Conservation (phyloP, 2,329 filamentous ascomycete species). For the Chaetothyriales sp. region DNA sequence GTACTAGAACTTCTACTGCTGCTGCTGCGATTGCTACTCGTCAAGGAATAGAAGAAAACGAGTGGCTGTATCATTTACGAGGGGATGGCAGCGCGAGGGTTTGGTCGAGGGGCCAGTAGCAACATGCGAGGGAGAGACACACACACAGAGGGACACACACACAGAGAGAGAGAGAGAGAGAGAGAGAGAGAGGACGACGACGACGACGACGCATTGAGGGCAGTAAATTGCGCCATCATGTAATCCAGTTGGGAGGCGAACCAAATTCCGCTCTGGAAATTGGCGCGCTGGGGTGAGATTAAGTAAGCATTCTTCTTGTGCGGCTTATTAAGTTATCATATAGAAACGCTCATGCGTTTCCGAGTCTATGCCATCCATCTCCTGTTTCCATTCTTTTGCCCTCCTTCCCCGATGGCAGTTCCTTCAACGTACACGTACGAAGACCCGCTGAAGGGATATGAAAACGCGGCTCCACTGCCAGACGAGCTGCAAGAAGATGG, state of each 20-base stretch:
- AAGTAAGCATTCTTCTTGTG: no score
- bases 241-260: background rate
- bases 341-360: no score
- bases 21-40: background rate
- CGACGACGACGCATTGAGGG: background rate
- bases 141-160: no score
- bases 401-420: slow-evolving; percentile 40
- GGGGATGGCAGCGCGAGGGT: slow-evolving; percentile 68
- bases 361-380: no score
- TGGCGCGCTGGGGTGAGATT: background rate
- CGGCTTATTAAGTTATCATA: no score
- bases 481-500: slow-evolving; percentile 54
- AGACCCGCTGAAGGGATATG: slow-evolving; percentile 40
- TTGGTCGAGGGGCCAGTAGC: slow-evolving; percentile 61
- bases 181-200: background rate
- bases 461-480: slow-evolving; percentile 34
- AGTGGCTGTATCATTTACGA: slow-evolving; percentile 68
- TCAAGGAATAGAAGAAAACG: slow-evolving; percentile 40
- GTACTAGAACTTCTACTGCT: background rate
- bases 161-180: slow-evolving; percentile 1
- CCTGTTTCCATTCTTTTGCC: no score
- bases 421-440: slow-evolving; percentile 41
- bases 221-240: background rate
- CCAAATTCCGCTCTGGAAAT: background rate
- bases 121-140: no score